These are phyloP conservation scores for Orbilia javanica DNA, from an alignment of 2,329 filamentous ascomycete genomes.

Conservation along the genomic window DNA sequence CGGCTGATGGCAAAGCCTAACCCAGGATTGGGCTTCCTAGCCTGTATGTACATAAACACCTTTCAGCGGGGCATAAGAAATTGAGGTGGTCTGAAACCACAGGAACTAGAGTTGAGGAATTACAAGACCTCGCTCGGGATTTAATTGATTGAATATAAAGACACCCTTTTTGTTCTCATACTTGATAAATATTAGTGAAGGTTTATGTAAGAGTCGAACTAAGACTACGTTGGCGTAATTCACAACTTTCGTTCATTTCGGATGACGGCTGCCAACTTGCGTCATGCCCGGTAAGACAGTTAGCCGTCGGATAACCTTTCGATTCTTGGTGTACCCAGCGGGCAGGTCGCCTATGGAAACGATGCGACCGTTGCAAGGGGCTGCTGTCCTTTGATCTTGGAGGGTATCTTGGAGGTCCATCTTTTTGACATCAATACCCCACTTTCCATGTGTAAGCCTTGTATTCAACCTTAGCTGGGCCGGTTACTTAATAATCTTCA, in stretches of 20 bases:
- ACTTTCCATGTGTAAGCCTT: slow-evolving; percentile 1
- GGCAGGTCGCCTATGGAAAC: background rate
- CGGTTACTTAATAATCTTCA: slow-evolving; percentile 15
- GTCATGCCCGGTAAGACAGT: background rate
- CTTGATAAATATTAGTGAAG: too few species aligned
- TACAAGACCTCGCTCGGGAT: too few species aligned
- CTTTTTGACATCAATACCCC: background rate
- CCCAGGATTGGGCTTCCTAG: slow-evolving; percentile 6
- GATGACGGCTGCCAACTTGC: background rate
- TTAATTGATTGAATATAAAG: too few species aligned
- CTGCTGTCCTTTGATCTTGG: background rate
- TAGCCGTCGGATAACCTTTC: background rate
- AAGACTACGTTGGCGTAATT: background rate
- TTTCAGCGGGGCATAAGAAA: too few species aligned
- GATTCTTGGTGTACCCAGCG: background rate
- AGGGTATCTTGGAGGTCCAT: background rate
- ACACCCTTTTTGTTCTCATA: too few species aligned
- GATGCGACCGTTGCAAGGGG: background rate
- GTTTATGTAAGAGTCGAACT: too few species aligned
- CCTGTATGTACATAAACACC: slow-evolving; percentile 9
- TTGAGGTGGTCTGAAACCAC: too few species aligned
- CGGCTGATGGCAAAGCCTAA: background rate
- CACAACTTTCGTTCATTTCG: background rate
- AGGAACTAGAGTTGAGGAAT: too few species aligned
- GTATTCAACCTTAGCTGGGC: slow-evolving; percentile 16